Percentiles rank a stretch among this genome's conserved stretches.
These are phyloP conservation scores for Zalaria obscura DNA, from an alignment of 2,329 filamentous ascomycete genomes.

Conservation along the genomic window DNA sequence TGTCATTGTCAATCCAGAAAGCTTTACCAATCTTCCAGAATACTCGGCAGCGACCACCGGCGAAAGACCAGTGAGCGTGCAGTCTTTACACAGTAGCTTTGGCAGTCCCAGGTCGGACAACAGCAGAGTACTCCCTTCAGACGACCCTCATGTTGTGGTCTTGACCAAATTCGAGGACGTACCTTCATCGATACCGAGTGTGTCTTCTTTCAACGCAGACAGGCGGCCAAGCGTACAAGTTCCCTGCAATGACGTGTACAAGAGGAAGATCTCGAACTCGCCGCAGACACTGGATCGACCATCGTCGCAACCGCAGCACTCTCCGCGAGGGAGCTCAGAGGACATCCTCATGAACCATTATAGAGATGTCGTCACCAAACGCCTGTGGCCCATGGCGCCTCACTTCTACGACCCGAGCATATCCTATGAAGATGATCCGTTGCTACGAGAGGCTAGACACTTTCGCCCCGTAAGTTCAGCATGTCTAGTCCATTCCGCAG, in stretches of 20 bases:
- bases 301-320: not conserved
- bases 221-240: slow-evolving; percentile 6
- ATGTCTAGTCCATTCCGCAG: not conserved
- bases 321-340: slow-evolving; percentile 1
- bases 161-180: slow-evolving; percentile 35
- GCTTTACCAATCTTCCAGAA: slow-evolving; percentile 38
- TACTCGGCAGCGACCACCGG: slow-evolving; percentile 23
- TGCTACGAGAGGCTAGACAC: slow-evolving; percentile 23
- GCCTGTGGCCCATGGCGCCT: slow-evolving; percentile 5
- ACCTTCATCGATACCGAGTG: slow-evolving; percentile 7
- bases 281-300: too few relatives aligned
- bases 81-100: slow-evolving; percentile 2
- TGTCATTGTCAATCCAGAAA: slow-evolving; percentile 40
- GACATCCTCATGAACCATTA: slow-evolving; percentile 8
- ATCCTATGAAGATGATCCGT: slow-evolving; percentile 4
- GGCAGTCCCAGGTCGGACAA: slow-evolving; percentile 1
- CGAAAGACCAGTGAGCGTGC: slow-evolving; percentile 15
- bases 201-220: slow-evolving; percentile 3
- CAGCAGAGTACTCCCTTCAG: not conserved
- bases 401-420: slow-evolving; percentile 2
- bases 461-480: slow-evolving; percentile 35
- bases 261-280: too few relatives aligned
- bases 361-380: slow-evolving; percentile 6
- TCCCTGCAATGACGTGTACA: too few relatives aligned
- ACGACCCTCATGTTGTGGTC: slow-evolving; percentile 36